These are phyloP conservation scores for Sugiyamaella grinbergsii DNA, from an alignment of 1,139 yeast genomes.

Conservation along the genomic window DNA sequence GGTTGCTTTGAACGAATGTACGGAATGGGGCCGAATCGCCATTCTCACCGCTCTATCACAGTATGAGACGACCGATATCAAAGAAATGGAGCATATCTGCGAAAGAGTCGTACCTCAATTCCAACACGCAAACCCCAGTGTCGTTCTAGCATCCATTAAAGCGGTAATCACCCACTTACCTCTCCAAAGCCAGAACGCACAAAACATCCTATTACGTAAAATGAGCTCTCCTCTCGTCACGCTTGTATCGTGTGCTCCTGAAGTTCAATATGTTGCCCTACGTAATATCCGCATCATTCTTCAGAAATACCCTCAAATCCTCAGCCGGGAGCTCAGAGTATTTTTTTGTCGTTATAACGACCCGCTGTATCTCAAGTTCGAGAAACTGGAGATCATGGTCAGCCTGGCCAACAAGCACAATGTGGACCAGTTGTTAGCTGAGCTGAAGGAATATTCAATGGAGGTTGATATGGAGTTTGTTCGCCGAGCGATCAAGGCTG, in stretches of 20 bases:
- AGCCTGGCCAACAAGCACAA: conserved; percentile 76
- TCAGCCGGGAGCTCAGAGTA: conserved; percentile 80
- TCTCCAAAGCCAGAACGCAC: conserved; percentile 50
- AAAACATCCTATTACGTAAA: conserved; percentile 59
- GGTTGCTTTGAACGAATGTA: conserved; percentile 89
- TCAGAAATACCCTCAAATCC: conserved; percentile 81
- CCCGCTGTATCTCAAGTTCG: conserved; percentile 89
- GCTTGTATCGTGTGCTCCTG: conserved; percentile 82
- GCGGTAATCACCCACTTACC: conserved; percentile 74
- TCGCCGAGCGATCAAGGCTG: conserved; percentile 74
- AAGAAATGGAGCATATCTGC: conserved; percentile 81
- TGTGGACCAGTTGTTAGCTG: conserved; percentile 70
- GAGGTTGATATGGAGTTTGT: conserved; percentile 93
- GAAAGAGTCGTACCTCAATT: conserved; percentile 93
- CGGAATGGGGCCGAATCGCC: conserved; percentile 98
- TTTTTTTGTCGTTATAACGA: conserved; percentile 94
- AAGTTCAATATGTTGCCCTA: conserved; percentile 92
- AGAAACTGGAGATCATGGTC: conserved; percentile 87
- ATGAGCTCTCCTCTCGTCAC: conserved; percentile 92
- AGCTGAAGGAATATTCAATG: conserved; percentile 86
- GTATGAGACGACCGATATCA: conserved; percentile 55
- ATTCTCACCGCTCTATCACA: conserved; percentile 80
- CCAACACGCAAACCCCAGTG: conserved; percentile 97
- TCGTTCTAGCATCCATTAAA: conserved; percentile 83
- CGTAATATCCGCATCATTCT: conserved; percentile 87